Evolutionary conservation across 768 basidiomycete genomes (phyloP), one percentile per base, ranked within the genome.

Genomic region (Tricholoma terreum): DNA sequence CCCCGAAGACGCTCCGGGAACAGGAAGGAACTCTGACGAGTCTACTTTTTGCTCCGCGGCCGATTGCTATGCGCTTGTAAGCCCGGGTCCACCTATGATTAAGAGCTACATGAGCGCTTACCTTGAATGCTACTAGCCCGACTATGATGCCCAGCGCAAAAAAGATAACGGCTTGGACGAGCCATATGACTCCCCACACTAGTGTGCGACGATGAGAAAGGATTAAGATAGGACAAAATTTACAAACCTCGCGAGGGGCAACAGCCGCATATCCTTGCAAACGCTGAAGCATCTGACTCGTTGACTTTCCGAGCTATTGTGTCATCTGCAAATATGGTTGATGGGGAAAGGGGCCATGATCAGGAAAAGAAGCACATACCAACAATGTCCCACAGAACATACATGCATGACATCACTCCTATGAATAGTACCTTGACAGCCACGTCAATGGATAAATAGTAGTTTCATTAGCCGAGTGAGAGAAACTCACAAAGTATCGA

Each of bases 131-230:
- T 22, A 82, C 85, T 2, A 94, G 67, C 17, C 94, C 91, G 21
- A 94, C 85, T 19, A 95, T 73, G 52, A 95, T 70, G 0, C 90
- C 92, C 2, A 80, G 71, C 6, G 81, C 86, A 63, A 95, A 92
- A 74, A 89, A 94, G 7, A 80, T 59, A 54, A 90, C 79, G 0
- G 91, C 87, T 30, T 84, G 69, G 61, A 94, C 70, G 35, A 93
- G 82, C 94, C 94, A 95, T 50, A 95, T 79, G 53, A 94, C 83
- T 33, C 93, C 93, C 92, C 92, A 93, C 0, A 90, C 92, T 91
- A 34, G 58, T 54, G 30, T 52, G 30, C 22, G 2, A n/a, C 27
- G 57, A 38, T 53, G 12, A 17, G 11, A 21, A 50, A 14, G 27
- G 6, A 35, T 24, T 36, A 19, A 19, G 27, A 6, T 33, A 48